Evolutionary conservation across 164 flowering plant species (phyloP), one percentile per base, ranked within the genome.

Genomic region (Aristolochia contorta): DNA sequence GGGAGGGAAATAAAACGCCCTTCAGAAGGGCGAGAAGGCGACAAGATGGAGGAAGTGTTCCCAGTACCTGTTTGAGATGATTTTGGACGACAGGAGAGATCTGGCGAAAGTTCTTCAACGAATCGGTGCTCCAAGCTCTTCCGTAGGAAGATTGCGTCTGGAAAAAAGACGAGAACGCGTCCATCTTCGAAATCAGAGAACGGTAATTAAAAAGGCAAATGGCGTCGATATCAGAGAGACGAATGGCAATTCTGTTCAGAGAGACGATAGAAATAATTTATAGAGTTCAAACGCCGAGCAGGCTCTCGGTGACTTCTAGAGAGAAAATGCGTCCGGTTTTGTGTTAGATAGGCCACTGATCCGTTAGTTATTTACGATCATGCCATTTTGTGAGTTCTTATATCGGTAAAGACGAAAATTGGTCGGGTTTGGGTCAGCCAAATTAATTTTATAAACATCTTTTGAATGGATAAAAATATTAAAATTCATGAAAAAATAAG

Each of bases 31-130:
- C 55, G 4, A 32, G 18, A n/a, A n/a, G 54, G 32, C 24, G 49
- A n/a, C 13, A 50, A n/a, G 7, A n/a, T 50, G 4, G 7, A 37
- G 18, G 21, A 47, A 49, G 24, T 23, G 56, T 27, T 53, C 16
- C 27, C 6, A 30, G 12, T 32, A 65, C 72, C 65, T 27, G 69
- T 56, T 61, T 69, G 54, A 69, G 65, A 61, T 69, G 72, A 18
- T 41, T 57, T 58, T 61, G 72, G 43, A 69, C 72, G 47, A 15
- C 49, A 20, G 72, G 72, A 20, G 72, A 61, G 58, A 69, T 69
- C 58, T 69, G 65, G 19, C 72, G 22, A 48, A 69, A 57, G 45
- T 69, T 69, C 65, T 69, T 69, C 41, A 69, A 61, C 21, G 72
- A 65, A 18, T 60, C 65, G 32, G 19, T 56, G 54, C 54, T 57